Conservation (phyloP, 75 land plant genomes). For the Pinus albicaulis region DNA sequence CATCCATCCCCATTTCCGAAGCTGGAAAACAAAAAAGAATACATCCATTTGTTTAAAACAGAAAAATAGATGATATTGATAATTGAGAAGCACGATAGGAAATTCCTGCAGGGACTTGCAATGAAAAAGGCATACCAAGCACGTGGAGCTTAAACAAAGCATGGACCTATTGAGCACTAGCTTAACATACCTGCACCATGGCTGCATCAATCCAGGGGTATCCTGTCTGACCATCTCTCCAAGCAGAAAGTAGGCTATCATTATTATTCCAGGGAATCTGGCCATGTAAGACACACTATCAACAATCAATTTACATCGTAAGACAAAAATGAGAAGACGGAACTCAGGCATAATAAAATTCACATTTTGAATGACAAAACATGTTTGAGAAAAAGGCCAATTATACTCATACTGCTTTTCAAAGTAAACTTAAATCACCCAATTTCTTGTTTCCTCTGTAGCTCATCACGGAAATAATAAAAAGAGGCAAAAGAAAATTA, state of each 20-base stretch:
- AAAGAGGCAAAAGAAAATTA: slow-evolving; percentile 3
- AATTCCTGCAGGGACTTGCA: no score
- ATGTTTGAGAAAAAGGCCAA: no score
- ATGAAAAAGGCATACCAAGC: no score
- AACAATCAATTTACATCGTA: no score
- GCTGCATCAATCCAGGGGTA: slow-evolving; percentile 98
- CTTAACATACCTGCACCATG: slow-evolving; percentile 73
- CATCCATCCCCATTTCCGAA: slow-evolving; percentile 92
- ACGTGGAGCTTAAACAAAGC: no score
- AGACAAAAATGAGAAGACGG: no score
- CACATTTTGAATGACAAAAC: no score
- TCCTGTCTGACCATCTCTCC: slow-evolving; percentile 91
- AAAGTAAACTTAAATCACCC: no score
- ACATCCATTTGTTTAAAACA: neutral
- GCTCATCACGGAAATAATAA: neutral
- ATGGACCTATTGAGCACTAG: no score
- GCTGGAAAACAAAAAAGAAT: slow-evolving; percentile 30
- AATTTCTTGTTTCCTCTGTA: neutral
- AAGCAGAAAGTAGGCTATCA: slow-evolving; percentile 62
- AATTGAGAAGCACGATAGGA: neutral
- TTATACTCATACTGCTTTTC: no score
- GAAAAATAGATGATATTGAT: neutral
- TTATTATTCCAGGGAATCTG: slow-evolving; percentile 90
- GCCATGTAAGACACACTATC: neutral
- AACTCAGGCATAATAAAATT: no score